Evolutionary conservation across 495 filamentous ascomycete genomes (phyloP), one percentile per base, ranked within the genome.

Genomic region (Neurospora sp.): DNA sequence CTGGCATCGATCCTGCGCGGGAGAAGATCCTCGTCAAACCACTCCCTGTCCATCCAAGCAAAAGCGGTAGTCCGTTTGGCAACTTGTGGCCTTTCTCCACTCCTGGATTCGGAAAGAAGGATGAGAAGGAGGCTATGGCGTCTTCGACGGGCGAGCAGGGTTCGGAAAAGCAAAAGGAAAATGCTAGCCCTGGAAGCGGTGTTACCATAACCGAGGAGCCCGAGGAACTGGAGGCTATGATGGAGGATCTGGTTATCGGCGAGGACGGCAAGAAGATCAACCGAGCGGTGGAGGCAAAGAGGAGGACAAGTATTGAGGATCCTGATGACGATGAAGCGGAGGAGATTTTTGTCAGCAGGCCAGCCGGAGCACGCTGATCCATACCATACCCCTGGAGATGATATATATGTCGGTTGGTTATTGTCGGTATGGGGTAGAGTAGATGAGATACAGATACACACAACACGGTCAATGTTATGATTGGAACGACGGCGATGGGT

Each of bases 301-400:
- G 86, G 69, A 79, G 86, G 73, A 89, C 85, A 69, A 88, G 86
- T 77, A 84, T 88, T 37, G 87, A 88, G 76, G 87, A 89, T 71
- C 86, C 86, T 16, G 87, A 89, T 73, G 87, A 88, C 23, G 85
- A 87, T 20, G 86, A 87, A 54, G 62, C 78, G 59, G 62, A 72
- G 66, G 73, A 75, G 69, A 71, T 71, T 16, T 73, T 16, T 73
- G 73, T 4, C 74, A 76, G 37, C 73, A 78, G 74, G 54, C 54
- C 54, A 35, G 27, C 27, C 23, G 54, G 54, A 66, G 54, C 54
- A 35, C 54, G 54, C 31, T 66, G 3, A 66, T 66, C 27, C 12
- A 66, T 3, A 37, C 54, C 31, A 66, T 66, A 66, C 54, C 54
- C 54, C 27, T 35, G 54, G 27, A 66, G 54, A 66, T 35, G 54